These are phyloP conservation scores for Hymenoscyphus infarciens DNA, from an alignment of 2,329 filamentous ascomycete genomes.

Conservation along the genomic window DNA sequence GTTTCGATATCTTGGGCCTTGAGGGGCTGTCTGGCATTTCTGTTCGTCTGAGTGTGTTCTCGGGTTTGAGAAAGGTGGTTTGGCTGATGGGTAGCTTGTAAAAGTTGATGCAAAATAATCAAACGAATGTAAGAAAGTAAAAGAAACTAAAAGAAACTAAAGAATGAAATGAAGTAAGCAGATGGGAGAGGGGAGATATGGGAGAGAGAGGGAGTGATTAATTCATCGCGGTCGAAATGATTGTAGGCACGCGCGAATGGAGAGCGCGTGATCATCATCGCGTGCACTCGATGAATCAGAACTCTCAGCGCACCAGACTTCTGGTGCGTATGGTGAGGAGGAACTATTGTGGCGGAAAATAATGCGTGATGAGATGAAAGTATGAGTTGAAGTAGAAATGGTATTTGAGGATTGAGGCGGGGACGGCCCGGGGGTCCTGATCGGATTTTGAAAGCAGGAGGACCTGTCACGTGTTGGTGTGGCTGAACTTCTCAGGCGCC, in stretches of 20 bases:
- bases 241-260: slow-evolving; percentile 2
- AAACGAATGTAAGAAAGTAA: not conserved
- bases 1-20: not conserved
- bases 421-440: no score
- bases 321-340: not conserved
- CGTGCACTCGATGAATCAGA: slow-evolving; percentile 6
- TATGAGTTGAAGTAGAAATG: no score
- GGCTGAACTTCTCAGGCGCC: no score
- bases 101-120: not conserved
- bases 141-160: not conserved
- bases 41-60: not conserved
- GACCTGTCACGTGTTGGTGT: no score
- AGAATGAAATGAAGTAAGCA: not conserved
- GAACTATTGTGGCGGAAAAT: not conserved
- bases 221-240: not conserved
- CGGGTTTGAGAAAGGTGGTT: not conserved
- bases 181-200: not conserved
- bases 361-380: not conserved
- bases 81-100: not conserved
- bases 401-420: no score
- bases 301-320: not conserved
- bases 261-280: slow-evolving; percentile 3
- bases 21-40: slow-evolving; percentile 4
- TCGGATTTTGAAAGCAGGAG: no score
- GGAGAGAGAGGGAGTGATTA: not conserved